A percentile compares a stretch with the other conserved stretches of the same genome.
These are phyloP conservation scores for Clathrus columnatus DNA, from an alignment of 768 basidiomycete species.

Conservation along the genomic window DNA sequence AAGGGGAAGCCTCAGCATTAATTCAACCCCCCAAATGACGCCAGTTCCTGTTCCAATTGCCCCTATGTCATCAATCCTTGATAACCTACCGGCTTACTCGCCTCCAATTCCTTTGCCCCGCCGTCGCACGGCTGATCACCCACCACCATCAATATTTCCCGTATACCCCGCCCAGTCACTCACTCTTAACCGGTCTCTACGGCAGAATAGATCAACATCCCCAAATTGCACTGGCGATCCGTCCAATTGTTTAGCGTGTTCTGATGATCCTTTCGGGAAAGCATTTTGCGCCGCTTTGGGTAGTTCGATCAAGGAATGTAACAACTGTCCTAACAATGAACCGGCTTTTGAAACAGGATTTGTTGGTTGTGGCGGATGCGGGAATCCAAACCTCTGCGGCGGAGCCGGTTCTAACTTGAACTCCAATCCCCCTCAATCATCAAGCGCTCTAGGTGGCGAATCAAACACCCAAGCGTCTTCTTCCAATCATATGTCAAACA, in stretches of 20 bases:
- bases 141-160: conserved; percentile 39
- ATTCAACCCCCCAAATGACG: conserved; percentile 11
- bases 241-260: conserved; percentile 76
- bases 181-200: conserved; percentile 21
- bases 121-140: conserved; percentile 24
- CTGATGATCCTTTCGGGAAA: conserved; percentile 77
- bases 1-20: conserved; percentile 12
- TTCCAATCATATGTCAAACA: background rate
- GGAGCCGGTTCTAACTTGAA: conserved; percentile 18
- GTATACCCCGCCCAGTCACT: conserved; percentile 26
- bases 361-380: conserved; percentile 23
- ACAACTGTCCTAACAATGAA: conserved; percentile 41
- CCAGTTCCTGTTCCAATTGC: conserved; percentile 14
- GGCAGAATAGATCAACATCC: conserved; percentile 21
- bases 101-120: conserved; percentile 76
- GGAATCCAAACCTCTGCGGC: conserved; percentile 21
- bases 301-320: conserved; percentile 48
- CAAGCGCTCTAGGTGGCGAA: background rate
- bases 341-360: conserved; percentile 18
- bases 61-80: conserved; percentile 51
- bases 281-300: conserved; percentile 78
- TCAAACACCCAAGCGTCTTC: background rate
- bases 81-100: conserved; percentile 72
- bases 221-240: conserved; percentile 74
- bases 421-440: conserved; percentile 4